These are phyloP conservation scores for Aspergillus chevalieri DNA, from an alignment of 2,329 filamentous ascomycete species.

Conservation along the genomic window DNA sequence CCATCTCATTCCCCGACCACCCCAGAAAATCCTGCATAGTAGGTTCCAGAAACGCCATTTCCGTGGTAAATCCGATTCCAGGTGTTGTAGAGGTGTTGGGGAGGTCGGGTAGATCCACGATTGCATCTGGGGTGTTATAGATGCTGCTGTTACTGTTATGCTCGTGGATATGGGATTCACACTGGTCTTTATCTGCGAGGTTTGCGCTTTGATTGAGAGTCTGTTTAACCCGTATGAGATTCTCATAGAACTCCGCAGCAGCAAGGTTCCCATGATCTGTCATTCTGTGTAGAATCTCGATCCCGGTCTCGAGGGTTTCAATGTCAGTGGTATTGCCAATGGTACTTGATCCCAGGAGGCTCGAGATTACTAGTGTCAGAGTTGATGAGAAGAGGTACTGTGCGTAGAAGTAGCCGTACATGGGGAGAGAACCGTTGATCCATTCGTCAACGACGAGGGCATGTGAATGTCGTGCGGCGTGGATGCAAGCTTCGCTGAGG, in stretches of 20 bases:
- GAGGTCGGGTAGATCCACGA: neutral
- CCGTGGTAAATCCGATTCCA: conserved; percentile 12
- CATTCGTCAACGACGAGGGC: conserved; percentile 25
- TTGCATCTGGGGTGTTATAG: conserved; percentile 3
- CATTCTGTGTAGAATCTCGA: conserved; percentile 21
- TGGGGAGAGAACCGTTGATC: conserved; percentile 26
- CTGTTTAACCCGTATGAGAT: conserved; percentile 14
- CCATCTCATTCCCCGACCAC: neutral
- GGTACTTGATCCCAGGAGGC: conserved; percentile 9
- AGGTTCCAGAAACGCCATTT: conserved; percentile 19
- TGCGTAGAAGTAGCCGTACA: conserved; percentile 30
- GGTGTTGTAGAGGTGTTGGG: neutral
- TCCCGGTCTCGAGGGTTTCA: conserved; percentile 18
- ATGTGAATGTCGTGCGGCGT: conserved; percentile 26
- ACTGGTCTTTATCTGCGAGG: neutral
- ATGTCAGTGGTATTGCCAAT: conserved; percentile 15
- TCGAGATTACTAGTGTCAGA: conserved; percentile 26
- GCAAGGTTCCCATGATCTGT: conserved; percentile 24
- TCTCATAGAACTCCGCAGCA: conserved; percentile 23
- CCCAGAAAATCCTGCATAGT: conserved; percentile 20
- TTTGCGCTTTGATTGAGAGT: conserved; percentile 1
- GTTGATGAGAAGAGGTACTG: conserved; percentile 30
- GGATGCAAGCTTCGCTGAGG: conserved; percentile 27
- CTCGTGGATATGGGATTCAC: conserved; percentile 7
- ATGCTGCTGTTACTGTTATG: neutral